phyloP scores from a whole-genome alignment of 2,329 filamentous ascomycete species.

The Nigrograna mackinnonii region DNA sequence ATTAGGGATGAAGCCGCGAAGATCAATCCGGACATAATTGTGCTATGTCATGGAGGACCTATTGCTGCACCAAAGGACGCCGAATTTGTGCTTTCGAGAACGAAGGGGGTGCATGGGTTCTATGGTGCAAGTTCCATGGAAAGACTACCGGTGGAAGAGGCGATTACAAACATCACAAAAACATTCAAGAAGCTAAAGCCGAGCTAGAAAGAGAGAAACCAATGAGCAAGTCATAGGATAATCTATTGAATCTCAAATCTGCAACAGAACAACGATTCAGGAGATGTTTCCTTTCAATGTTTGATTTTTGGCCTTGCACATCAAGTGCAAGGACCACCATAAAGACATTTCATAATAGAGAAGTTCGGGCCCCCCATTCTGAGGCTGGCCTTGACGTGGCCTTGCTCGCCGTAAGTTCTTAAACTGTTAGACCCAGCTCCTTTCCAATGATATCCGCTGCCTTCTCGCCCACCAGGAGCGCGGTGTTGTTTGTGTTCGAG shows the following conservation, averaged over 20 bases:
- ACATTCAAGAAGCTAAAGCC: slow-evolving; percentile 53
- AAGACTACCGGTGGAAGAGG: slow-evolving; percentile 67
- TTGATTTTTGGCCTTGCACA: too few relatives aligned
- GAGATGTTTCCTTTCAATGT: too few relatives aligned
- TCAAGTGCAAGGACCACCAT: too few relatives aligned
- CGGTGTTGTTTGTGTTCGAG: slow-evolving; percentile 52
- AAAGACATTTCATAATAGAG: too few relatives aligned
- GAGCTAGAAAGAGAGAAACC: background rate
- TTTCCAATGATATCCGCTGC: slow-evolving; percentile 36
- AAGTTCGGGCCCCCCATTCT: too few relatives aligned
- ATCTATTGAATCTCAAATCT: too few relatives aligned
- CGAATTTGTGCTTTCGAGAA: slow-evolving; percentile 62
- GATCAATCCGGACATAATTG: slow-evolving; percentile 63
- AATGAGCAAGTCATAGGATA: too few relatives aligned
- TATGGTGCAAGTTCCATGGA: slow-evolving; percentile 74
- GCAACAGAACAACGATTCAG: too few relatives aligned
- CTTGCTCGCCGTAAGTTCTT: too few relatives aligned
- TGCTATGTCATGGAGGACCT: slow-evolving; percentile 72
- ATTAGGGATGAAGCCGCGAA: slow-evolving; percentile 64
- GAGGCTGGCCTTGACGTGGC: too few relatives aligned
- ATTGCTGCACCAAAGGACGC: slow-evolving; percentile 68
- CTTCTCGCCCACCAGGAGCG: slow-evolving; percentile 41
- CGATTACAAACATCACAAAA: slow-evolving; percentile 62
- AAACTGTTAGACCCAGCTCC: slow-evolving; percentile 35
- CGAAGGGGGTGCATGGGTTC: slow-evolving; percentile 70